These are phyloP conservation scores for Exobasidium cylindrosporum DNA, from an alignment of 1,284 basidiomycete species.

Conservation along the genomic window DNA sequence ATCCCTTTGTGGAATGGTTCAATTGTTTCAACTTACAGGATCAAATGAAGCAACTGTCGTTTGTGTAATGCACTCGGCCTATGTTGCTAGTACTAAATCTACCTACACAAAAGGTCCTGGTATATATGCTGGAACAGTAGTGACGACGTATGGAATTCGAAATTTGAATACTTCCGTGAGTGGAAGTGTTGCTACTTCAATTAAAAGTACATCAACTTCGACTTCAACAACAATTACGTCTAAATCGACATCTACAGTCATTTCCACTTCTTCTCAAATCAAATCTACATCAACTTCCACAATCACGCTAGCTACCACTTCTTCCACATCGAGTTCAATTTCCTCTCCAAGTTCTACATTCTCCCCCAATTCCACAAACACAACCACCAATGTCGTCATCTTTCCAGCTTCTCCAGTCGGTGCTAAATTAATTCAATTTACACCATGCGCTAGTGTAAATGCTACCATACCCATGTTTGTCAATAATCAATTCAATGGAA, in stretches of 20 bases:
- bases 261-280: background rate
- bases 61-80: background rate
- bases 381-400: background rate
- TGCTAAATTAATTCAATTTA: background rate
- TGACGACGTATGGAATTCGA: slow-evolving; percentile 4
- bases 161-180: background rate
- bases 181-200: background rate
- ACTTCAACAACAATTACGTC: background rate
- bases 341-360: background rate
- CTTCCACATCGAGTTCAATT: background rate
- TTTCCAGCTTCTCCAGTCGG: background rate
- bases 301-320: background rate
- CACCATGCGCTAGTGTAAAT: background rate
- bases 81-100: background rate
- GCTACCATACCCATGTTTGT: slow-evolving; percentile 27
- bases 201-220: background rate
- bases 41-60: background rate
- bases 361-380: background rate
- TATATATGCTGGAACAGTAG: background rate
- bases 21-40: background rate
- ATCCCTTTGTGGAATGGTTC: background rate
- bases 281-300: background rate
- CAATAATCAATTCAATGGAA: slow-evolving; percentile 23
- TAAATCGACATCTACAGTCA: background rate
- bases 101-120: background rate